Evolutionary conservation across 2,329 filamentous ascomycete genomes (phyloP).

Genomic region (Pseudocercospora ulei): DNA sequence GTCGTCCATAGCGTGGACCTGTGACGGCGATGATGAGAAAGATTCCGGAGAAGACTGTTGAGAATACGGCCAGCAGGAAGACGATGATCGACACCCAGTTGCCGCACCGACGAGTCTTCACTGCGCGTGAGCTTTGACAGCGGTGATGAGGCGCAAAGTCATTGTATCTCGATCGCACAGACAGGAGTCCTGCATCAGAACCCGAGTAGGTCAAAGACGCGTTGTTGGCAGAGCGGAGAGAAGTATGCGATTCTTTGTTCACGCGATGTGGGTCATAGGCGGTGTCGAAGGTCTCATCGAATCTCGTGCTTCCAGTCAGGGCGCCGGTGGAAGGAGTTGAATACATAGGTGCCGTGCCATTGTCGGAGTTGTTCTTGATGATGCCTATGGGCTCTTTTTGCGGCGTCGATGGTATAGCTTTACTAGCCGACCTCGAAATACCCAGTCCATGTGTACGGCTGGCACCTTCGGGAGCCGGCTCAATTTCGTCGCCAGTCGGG

Average conservation of each 20-base stretch:
- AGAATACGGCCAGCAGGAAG: constrained; percentile 49
- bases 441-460: constrained; percentile 32
- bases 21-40: constrained; percentile 55
- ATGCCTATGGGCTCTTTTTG: constrained; percentile 15
- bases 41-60: constrained; percentile 54
- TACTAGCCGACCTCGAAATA: constrained; percentile 26
- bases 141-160: constrained; percentile 25
- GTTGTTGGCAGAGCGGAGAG: constrained; percentile 21
- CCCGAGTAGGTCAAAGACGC: constrained; percentile 24
- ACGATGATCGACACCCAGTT: constrained; percentile 43
- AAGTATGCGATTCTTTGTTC: constrained; percentile 19
- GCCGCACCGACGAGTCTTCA: constrained; percentile 16
- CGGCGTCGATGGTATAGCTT: background rate
- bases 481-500: constrained; percentile 31
- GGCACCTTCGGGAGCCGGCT: constrained; percentile 11
- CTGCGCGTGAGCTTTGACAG: constrained; percentile 18
- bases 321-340: constrained; percentile 25
- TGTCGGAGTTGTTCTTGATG: constrained; percentile 14
- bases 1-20: constrained; percentile 53
- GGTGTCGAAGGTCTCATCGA: constrained; percentile 17
- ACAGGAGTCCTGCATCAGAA: constrained; percentile 26
- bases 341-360: constrained; percentile 15
- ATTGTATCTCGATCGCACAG: constrained; percentile 22
- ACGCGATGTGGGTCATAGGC: constrained; percentile 14
- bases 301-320: constrained; percentile 25